These are phyloP conservation scores for Adenanthera pavonina DNA, from an alignment of 306 rosid species.

Conservation along the genomic window DNA sequence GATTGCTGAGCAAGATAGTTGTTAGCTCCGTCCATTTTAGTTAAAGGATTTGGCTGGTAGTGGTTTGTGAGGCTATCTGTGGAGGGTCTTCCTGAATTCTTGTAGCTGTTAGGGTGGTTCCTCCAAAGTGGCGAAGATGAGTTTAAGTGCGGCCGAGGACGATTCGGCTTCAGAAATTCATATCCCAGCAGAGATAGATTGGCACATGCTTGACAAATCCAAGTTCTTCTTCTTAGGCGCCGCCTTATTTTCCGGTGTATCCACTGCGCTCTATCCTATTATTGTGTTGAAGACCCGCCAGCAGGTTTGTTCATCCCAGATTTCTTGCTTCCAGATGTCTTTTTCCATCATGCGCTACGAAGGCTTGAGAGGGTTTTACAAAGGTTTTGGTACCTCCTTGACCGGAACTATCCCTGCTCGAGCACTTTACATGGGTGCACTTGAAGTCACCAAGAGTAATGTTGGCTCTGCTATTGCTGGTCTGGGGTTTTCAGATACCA, in stretches of 20 bases:
- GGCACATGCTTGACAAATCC: slow-evolving; percentile 98
- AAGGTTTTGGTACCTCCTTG: slow-evolving; percentile 92
- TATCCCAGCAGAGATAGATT: slow-evolving; percentile 86
- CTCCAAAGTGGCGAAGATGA: slow-evolving; percentile 79
- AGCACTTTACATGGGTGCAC: slow-evolving; percentile 90
- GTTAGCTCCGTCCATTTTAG: not conserved
- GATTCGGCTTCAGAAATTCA: slow-evolving; percentile 79
- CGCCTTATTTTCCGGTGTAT: slow-evolving; percentile 91
- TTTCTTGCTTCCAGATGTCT: slow-evolving; percentile 73
- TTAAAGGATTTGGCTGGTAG: not conserved
- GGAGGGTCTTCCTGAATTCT: not conserved
- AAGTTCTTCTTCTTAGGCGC: slow-evolving; percentile 94
- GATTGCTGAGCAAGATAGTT: not conserved
- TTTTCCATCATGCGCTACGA: slow-evolving; percentile 70
- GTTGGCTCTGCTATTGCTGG: slow-evolving; percentile 67
- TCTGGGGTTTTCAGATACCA: slow-evolving; percentile 78
- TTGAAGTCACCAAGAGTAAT: slow-evolving; percentile 83
- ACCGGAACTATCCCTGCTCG: slow-evolving; percentile 95
- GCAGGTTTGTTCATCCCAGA: slow-evolving; percentile 69
- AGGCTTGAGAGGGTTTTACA: slow-evolving; percentile 86
- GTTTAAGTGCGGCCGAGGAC: slow-evolving; percentile 70
- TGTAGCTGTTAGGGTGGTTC: not conserved
- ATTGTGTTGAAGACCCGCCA: slow-evolving; percentile 87
- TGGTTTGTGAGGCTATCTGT: not conserved
- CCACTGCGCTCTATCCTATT: slow-evolving; percentile 78